Conservation (phyloP, 2,329 filamentous ascomycete genomes). For the Penicillium sp. region DNA sequence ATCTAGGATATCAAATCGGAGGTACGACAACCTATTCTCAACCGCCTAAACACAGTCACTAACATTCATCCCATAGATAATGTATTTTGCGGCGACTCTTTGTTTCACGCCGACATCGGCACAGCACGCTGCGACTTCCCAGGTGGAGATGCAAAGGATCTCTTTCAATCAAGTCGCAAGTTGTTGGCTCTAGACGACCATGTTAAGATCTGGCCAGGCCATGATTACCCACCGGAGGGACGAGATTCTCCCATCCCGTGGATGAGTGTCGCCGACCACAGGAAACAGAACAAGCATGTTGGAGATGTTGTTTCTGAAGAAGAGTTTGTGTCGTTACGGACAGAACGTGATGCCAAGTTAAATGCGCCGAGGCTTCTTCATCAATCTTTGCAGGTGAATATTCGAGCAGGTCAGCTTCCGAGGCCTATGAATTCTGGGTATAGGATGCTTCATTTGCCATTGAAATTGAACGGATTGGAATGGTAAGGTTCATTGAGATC, state of each 20-base stretch:
- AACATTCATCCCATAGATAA: constrained; percentile 32
- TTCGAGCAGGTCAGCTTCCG: constrained; percentile 51
- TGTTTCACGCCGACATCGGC: constrained; percentile 56
- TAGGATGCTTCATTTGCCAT: constrained; percentile 32
- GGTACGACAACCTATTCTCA: constrained; percentile 14
- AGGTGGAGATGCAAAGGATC: constrained; percentile 47
- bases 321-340: constrained; percentile 48
- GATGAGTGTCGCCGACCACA: constrained; percentile 51
- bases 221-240: constrained; percentile 53
- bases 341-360: constrained; percentile 46
- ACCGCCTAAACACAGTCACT: background rate
- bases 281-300: constrained; percentile 51
- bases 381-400: constrained; percentile 55
- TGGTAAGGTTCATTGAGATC: constrained; percentile 16
- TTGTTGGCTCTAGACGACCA: constrained; percentile 47
- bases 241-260: constrained; percentile 40
- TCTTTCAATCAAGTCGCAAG: constrained; percentile 48
- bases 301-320: constrained; percentile 42
- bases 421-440: constrained; percentile 20
- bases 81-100: constrained; percentile 56
- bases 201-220: constrained; percentile 55
- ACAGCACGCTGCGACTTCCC: constrained; percentile 58
- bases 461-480: constrained; percentile 24
- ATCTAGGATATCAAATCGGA: constrained; percentile 62
- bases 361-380: constrained; percentile 51